These are phyloP conservation scores for Geranomyces michiganensis DNA, from an alignment of 192 early-diverging fungal genomes.

Conservation along the genomic window DNA sequence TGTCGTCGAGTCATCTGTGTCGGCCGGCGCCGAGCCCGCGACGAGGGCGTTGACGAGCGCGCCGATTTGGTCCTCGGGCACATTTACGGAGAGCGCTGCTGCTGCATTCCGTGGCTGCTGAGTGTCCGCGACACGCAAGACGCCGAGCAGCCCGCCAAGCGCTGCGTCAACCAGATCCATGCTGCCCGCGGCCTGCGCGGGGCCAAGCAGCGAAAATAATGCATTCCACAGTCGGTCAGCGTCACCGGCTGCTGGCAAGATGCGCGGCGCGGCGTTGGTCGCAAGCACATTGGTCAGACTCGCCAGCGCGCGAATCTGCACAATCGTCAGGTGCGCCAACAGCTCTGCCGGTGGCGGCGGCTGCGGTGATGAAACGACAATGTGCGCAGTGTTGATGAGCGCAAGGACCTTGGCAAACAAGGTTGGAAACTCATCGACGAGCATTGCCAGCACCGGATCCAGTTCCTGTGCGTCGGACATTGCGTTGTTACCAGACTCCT, in stretches of 20 bases:
- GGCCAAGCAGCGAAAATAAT: slow-evolving; percentile 8
- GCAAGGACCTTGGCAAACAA: slow-evolving; percentile 10
- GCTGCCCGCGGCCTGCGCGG: not conserved
- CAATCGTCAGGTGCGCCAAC: slow-evolving; percentile 5
- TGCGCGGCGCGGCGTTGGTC: not conserved
- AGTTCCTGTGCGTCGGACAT: slow-evolving; percentile 1
- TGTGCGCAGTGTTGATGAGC: not conserved
- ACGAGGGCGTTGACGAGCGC: slow-evolving; percentile 8
- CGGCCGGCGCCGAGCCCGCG: not conserved
- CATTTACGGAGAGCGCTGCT: not conserved
- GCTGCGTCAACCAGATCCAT: slow-evolving; percentile 16
- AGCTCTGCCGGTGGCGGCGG: not conserved
- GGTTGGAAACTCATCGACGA: slow-evolving; percentile 1
- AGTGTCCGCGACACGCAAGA: not conserved
- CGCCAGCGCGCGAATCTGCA: slow-evolving; percentile 18
- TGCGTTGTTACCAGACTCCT: slow-evolving; percentile 2
- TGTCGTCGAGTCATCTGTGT: not conserved
- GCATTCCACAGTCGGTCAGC: slow-evolving; percentile 3
- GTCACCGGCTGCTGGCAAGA: not conserved
- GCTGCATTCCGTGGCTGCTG: not conserved
- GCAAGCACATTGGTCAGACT: slow-evolving; percentile 13
- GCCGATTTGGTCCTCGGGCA: not conserved
- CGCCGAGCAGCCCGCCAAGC: not conserved
- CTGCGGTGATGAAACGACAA: not conserved
- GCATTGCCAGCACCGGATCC: not conserved